Conservation (phyloP, 1,139 yeast genomes). For the Geotrichum cucujoidarum region DNA sequence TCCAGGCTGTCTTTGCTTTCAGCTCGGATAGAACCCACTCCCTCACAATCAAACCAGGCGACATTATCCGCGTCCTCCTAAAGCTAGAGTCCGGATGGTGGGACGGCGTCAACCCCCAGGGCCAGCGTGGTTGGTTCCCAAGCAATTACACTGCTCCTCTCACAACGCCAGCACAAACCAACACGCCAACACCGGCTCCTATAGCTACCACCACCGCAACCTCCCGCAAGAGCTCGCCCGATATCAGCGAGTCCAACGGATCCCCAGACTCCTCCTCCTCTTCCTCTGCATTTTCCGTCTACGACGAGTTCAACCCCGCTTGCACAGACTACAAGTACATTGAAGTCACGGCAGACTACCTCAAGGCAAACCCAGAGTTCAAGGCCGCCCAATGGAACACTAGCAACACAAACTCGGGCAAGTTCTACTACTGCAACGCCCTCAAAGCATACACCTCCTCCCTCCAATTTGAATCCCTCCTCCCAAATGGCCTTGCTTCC, state of each 20-base stretch:
- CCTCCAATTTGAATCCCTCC: constrained; percentile 27
- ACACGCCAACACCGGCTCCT: neutral
- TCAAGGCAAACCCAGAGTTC: constrained; percentile 16
- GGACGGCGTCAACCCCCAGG: constrained; percentile 33
- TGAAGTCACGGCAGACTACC: constrained; percentile 17
- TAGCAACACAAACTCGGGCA: constrained; percentile 29
- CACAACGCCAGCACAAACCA: neutral
- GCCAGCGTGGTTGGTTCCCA: constrained; percentile 38
- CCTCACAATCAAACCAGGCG: constrained; percentile 56
- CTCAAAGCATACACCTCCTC: constrained; percentile 25
- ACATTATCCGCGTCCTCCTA: constrained; percentile 54
- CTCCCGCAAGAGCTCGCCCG: neutral
- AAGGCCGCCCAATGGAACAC: constrained; percentile 29
- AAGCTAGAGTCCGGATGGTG: constrained; percentile 43
- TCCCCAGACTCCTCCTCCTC: constrained; percentile 26
- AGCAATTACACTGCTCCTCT: constrained; percentile 29
- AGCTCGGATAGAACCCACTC: constrained; percentile 62
- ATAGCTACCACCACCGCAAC: neutral
- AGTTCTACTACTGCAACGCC: constrained; percentile 29
- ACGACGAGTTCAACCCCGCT: constrained; percentile 9
- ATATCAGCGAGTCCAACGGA: constrained; percentile 11
- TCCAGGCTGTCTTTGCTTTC: constrained; percentile 58
- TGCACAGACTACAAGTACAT: constrained; percentile 22
- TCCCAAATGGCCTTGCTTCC: constrained; percentile 4
- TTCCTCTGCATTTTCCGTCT: constrained; percentile 14